A percentile compares a stretch with the other conserved stretches of the same genome.
Evolutionary conservation across 202 grass and related monocot species (phyloP).

Genomic region (Panicum hallii): DNA sequence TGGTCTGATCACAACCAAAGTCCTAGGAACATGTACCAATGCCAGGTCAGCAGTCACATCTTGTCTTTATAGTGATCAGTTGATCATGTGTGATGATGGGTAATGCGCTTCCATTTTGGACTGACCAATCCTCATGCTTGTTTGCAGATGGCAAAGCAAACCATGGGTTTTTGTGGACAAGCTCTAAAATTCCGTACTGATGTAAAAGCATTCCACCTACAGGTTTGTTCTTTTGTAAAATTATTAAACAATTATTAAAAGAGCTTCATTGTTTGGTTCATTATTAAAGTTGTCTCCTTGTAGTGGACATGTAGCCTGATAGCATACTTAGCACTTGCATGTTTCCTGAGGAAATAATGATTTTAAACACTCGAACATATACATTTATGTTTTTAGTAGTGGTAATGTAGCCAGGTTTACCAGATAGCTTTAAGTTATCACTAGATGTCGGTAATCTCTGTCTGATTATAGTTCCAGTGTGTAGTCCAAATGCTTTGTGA

Average conservation of each 20-base stretch:
- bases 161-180: constrained; percentile 95
- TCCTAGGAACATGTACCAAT: constrained; percentile 99
- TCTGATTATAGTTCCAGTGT: constrained; percentile 22
- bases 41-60: constrained; percentile 64
- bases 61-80: constrained; percentile 32
- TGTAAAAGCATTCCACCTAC: constrained; percentile 89
- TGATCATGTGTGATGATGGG: constrained; percentile 33
- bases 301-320: constrained; percentile 19
- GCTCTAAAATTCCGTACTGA: constrained; percentile 84
- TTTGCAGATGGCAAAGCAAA: constrained; percentile 95
- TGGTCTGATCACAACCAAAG: constrained; percentile 99
- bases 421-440: not conserved
- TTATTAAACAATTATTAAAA: constrained; percentile 18
- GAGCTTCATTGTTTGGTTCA: constrained; percentile 26
- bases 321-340: not conserved
- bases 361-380: not conserved
- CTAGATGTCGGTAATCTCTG: constrained; percentile 13
- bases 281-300: constrained; percentile 1
- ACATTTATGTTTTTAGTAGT: constrained; percentile 2
- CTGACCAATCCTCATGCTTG: constrained; percentile 25
- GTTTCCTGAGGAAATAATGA: not conserved
- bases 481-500: constrained; percentile 12
- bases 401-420: not conserved
- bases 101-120: constrained; percentile 1
- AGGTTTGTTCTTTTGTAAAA: constrained; percentile 67